Evolutionary conservation across 495 filamentous ascomycete species (phyloP).

Genomic region (Neurospora terricola): DNA sequence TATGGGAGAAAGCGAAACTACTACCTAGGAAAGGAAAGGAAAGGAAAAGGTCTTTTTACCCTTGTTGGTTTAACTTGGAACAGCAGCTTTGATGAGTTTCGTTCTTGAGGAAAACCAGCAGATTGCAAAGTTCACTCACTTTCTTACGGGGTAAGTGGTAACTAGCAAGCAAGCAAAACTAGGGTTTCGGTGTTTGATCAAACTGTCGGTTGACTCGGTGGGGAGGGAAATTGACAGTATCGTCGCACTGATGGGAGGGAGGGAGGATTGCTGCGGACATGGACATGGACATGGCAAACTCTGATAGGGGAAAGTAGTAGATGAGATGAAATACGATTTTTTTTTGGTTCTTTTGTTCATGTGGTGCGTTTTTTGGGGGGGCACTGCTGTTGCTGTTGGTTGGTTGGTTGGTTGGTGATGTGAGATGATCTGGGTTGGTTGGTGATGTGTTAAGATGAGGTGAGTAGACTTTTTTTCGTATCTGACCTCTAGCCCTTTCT

Average conservation of each 20-base stretch:
- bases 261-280: neutral
- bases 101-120: neutral
- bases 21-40: too few relatives aligned
- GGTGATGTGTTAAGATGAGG: neutral
- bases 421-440: neutral
- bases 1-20: neutral
- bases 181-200: neutral
- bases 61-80: neutral
- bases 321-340: neutral
- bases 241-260: neutral
- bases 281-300: neutral
- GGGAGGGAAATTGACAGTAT: neutral
- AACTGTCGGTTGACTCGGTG: neutral
- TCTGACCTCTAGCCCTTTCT: neutral
- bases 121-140: neutral
- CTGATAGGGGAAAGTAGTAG: neutral
- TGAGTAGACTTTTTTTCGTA: neutral
- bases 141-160: too few relatives aligned
- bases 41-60: neutral
- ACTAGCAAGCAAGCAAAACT: neutral
- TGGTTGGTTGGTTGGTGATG: neutral
- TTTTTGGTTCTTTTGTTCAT: neutral
- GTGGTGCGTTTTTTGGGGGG: neutral
- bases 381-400: neutral
- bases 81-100: neutral